Percentiles rank a stretch among this genome's conserved stretches.
Evolutionary conservation across 192 early-diverging fungal genomes (phyloP).

Genomic region (Mortierella hygrophila): DNA sequence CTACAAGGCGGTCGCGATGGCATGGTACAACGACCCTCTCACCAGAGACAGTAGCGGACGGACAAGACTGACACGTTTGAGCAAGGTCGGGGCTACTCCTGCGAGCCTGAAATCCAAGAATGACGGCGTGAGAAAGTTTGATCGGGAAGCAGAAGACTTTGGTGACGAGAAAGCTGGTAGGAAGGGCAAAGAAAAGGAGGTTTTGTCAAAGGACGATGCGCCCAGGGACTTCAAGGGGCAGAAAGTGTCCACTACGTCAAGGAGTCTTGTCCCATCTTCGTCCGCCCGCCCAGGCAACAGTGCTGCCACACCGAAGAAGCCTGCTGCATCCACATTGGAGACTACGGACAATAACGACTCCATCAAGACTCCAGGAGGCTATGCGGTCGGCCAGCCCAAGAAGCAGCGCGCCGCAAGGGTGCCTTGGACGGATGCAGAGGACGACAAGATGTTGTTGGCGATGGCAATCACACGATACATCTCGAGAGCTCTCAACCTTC

Average conservation of each 20-base stretch:
- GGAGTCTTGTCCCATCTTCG: neutral
- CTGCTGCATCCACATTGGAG: neutral
- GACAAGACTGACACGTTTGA: neutral
- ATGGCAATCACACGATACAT: slow-evolving; percentile 28
- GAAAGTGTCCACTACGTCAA: neutral
- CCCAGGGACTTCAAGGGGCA: neutral
- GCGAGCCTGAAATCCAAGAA: neutral
- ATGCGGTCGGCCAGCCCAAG: slow-evolving; percentile 9
- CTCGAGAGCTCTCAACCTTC: slow-evolving; percentile 16
- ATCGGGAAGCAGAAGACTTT: neutral
- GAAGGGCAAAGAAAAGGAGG: neutral
- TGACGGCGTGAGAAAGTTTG: neutral
- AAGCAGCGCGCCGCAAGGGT: slow-evolving; percentile 12
- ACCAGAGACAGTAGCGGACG: neutral
- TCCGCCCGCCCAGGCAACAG: neutral
- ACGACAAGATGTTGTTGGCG: slow-evolving; percentile 24
- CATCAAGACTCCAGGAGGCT: neutral
- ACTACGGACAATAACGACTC: neutral
- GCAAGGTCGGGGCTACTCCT: neutral
- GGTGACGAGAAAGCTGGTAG: neutral
- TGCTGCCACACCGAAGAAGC: neutral
- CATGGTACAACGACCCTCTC: slow-evolving; percentile 23
- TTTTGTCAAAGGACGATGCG: neutral
- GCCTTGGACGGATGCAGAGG: slow-evolving; percentile 22
- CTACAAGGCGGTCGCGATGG: slow-evolving; percentile 25